Conservation (phyloP, 306 rosid species). For the Myrica gale region DNA sequence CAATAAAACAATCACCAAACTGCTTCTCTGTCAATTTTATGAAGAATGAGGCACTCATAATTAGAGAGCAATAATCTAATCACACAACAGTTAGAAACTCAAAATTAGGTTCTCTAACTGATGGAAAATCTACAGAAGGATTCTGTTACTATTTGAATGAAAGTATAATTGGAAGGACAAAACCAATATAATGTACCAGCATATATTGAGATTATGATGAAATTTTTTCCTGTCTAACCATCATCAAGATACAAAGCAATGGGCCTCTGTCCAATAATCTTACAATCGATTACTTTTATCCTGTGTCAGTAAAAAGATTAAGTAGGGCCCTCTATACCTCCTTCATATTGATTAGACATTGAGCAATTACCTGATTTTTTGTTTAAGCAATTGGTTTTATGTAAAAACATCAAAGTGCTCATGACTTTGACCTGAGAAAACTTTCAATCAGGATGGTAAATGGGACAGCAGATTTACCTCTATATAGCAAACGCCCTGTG, state of each 20-base stretch:
- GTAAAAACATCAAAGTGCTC: background rate
- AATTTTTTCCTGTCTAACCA: background rate
- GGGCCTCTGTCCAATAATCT: background rate
- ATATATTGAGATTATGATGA: too few relatives aligned
- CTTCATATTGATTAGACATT: too few relatives aligned
- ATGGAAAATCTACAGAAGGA: background rate
- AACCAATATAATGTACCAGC: background rate
- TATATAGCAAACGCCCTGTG: constrained; percentile 86
- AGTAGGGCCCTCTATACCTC: background rate
- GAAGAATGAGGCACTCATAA: background rate
- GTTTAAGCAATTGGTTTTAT: background rate
- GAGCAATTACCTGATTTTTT: background rate
- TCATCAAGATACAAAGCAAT: background rate
- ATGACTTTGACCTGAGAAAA: background rate
- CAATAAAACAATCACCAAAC: background rate
- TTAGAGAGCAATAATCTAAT: background rate
- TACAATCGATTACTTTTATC: too few relatives aligned
- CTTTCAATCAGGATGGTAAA: background rate
- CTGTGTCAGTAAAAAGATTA: background rate
- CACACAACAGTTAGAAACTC: background rate
- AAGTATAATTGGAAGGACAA: background rate
- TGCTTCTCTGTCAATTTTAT: background rate
- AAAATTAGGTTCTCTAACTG: background rate
- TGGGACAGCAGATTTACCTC: constrained; percentile 61
- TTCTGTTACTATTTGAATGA: background rate